A percentile compares a stretch with the other conserved stretches of the same genome.
Evolutionary conservation across 2,329 filamentous ascomycete species (phyloP).

Genomic region (Cryphonectria japonica): DNA sequence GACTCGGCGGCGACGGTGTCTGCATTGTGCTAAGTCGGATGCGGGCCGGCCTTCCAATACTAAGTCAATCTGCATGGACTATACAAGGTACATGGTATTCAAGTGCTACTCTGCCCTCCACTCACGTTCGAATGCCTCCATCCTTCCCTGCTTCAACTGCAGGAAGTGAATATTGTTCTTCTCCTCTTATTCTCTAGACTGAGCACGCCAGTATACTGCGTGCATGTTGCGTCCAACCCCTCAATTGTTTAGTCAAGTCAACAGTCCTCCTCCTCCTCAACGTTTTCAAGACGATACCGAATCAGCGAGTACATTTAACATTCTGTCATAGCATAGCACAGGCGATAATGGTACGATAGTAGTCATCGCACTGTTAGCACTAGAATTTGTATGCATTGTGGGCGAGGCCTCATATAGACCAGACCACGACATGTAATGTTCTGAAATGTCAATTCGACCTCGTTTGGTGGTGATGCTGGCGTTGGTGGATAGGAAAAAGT

Average conservation of each 20-base stretch:
- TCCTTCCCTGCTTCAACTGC: neutral
- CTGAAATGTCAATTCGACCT: too few relatives aligned
- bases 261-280: neutral
- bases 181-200: neutral
- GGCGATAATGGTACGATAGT: neutral
- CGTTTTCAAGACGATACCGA: neutral
- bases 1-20: conserved; percentile 8
- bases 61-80: neutral
- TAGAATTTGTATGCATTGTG: too few relatives aligned
- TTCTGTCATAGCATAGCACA: neutral
- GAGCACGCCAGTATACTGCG: neutral
- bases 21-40: neutral
- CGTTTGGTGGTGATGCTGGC: neutral
- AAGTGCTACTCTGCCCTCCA: neutral
- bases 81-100: neutral
- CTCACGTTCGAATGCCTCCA: neutral
- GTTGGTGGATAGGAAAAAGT: neutral
- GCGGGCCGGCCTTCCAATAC: neutral
- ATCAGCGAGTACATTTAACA: neutral
- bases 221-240: neutral
- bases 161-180: too few relatives aligned
- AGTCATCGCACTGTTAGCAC: neutral
- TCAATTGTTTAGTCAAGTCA: neutral
- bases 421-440: neutral
- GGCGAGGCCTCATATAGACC: neutral